Evolutionary conservation across 495 filamentous ascomycete genomes (phyloP), one percentile per base, ranked within the genome.

Genomic region (Pyrenula aspistea): DNA sequence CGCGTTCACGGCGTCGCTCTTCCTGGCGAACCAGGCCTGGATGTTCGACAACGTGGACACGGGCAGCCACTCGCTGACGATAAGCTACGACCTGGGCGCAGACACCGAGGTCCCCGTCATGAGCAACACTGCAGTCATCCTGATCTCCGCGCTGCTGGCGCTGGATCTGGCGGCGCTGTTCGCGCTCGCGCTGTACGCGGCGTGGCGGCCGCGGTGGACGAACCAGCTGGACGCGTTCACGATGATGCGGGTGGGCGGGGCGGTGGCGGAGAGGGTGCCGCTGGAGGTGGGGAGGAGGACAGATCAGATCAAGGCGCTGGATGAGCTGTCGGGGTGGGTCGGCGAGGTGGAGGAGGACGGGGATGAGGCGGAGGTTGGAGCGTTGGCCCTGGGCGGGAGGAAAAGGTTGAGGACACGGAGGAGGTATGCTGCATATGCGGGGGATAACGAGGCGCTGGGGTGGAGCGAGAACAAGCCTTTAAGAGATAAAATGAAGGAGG

Each of bases 81-180:
- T 63, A 2, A 54, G 49, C 31, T 63, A 50, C 54, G 61, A 67
- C 42, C 22, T 56, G n/a, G 63, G 65, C 8, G 49, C 51, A 1
- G 59, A 63, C 49, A 49, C 56, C 1, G 56, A 67, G 53, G 61
- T 57, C 15, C 67, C 63, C 3, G n/a, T 12, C 11, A 64, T 68
- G 24, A 57, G 60, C 0, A 24, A 20, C 10, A 50, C 57, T 15
- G 67, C 55, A 10, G 53, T 66, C 11, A 53, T 63, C 31, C 21
- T 66, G 24, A 54, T 67, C 19, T 64, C 65, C 1, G 20, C 60
- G 10, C 63, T 69, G 31, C 22, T 67, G 11, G 61, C 51, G 3
- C 25, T 65, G 3, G 56, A 66, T 24, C 36, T 68, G 2, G 1
- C 57, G 21, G 25, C 24, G 2, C 53, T 68, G 11, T 42, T 62